Base-by-base conservation (phyloP, 129 eudicot genomes). In the Erigeron canadensis region DNA sequence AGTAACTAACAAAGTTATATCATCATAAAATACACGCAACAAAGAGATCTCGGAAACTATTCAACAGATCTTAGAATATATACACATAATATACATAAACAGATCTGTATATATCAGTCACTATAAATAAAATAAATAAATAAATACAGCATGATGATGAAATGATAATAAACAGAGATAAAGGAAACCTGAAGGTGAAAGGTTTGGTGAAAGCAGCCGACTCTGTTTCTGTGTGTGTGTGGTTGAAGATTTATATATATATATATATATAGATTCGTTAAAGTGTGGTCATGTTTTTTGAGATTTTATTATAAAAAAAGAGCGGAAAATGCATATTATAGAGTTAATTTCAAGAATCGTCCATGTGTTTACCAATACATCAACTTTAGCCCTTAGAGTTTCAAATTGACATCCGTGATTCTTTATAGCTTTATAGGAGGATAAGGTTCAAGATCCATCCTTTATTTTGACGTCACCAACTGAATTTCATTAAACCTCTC, bases 131-230 rank as follows among this genome's bases (percentile, higher is more conserved):
- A 11, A 5, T 5, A 4, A 12, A 11, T n/a, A 18, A 22, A 17
- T 41, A 58, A 17, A 4, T 2, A 43, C 34, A 60, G 5, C 7
- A 16, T 1, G 1, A 13, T 46, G 7, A 13, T 39, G 39, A 50
- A 68, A 23, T 17, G 28, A 51, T 46, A 11, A 21, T 17, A 3
- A 48, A 53, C 50, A 71, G 78, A 65, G 64, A 63, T 74, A 63
- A 19, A 50, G 38, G 39, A 47, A 63, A 41, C 77, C 50, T 70
- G 63, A 63, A 51, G 51, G 51, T 18, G 64, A 40, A 39, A 22
- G 76, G 63, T 47, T 73, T 48, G 50, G 77, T 51, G 61, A 70
- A 73, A 46, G 70, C 70, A 54, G 65, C 74, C 47, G 62, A 53
- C 39, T 38, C 48, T 53, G 50, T 69, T 69, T 9, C 34, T 9